Conservation (phyloP, 331 rosid genomes). For the Cucumis variabilis region DNA sequence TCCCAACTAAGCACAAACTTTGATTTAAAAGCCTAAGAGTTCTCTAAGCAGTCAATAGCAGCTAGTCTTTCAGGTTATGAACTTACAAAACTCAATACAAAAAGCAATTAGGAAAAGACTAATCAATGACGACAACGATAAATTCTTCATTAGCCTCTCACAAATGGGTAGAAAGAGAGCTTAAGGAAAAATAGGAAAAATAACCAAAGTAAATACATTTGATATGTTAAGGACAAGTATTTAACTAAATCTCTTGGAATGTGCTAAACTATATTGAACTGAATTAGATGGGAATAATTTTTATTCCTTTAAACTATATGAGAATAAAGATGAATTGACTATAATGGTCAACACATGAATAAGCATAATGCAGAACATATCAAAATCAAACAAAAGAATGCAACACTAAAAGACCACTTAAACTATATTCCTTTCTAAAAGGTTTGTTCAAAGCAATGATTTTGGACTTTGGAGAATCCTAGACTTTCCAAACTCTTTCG, state of each 20-base stretch:
- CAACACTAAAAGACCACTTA: not conserved
- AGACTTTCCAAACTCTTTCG: not conserved
- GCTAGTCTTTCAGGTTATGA: no score
- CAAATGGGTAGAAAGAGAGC: no score
- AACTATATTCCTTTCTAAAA: not conserved
- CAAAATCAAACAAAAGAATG: not conserved
- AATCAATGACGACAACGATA: no score
- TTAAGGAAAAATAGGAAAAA: no score
- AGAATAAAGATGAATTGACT: not conserved
- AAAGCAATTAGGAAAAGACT: no score
- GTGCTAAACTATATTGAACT: not conserved
- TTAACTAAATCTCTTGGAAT: no score
- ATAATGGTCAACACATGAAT: not conserved
- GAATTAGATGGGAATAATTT: not conserved
- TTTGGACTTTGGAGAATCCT: not conserved
- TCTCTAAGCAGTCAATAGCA: not conserved
- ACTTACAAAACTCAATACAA: no score
- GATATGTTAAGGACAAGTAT: no score
- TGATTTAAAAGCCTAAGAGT: not conserved
- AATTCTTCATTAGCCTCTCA: no score
- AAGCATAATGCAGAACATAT: not conserved
- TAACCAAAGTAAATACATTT: no score
- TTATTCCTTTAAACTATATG: no score
- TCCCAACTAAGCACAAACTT: no score
- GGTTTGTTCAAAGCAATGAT: not conserved